Evolutionary conservation across 2,329 filamentous ascomycete genomes (phyloP), one percentile per base, ranked within the genome.

Genomic region (Trichophyton verrucosum): DNA sequence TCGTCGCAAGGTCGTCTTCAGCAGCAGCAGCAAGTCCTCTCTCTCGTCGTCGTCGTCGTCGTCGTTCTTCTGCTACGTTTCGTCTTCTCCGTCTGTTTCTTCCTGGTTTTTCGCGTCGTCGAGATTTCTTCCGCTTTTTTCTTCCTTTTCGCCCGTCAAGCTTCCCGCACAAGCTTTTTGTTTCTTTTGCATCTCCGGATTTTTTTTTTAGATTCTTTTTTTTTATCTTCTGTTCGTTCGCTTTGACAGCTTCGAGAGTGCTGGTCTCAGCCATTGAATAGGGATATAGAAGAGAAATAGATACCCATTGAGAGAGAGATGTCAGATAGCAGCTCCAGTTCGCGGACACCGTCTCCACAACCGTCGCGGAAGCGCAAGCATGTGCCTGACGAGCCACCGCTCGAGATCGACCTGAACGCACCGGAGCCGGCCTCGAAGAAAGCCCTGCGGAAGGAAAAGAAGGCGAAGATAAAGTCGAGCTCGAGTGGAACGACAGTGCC

Each of bases 401-500:
- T 99, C 69, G 90, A 95, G 73, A 91, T 99, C 71, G 89, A 99
- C 72, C 77, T 99, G 64, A 81, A 79, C 65, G 85, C 88, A n/a
- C 94, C 94, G 27, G 91, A 97, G 71, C 94, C 94, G 20, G 89
- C 90, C 0, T 97, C 94, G 38, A 99, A 97, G 75, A 95, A 94
- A 72, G 91, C 89, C 64, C 84, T 91, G 67, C 90, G 94, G 71
- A 86, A 86, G 64, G 83, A 95, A 62, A 97, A 96, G 75, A 96
- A 96, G 77, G 70, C 70, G 61, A 63, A 63, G 11, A 60, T 63
- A 9, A 63, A 66, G 6, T 63, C 66, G 58, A 57, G 59, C 49
- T 57, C 66, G 11, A 63, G 67, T 57, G 42, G 66, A 27, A 66
- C 68, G 76, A 78, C 61, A 24, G 72, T 44, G 70, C 72, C 70